A percentile compares a stretch with the other conserved stretches of the same genome.
phyloP scores from a whole-genome alignment of 1,139 yeast genomes.

The Hansenula lynferdii region DNA sequence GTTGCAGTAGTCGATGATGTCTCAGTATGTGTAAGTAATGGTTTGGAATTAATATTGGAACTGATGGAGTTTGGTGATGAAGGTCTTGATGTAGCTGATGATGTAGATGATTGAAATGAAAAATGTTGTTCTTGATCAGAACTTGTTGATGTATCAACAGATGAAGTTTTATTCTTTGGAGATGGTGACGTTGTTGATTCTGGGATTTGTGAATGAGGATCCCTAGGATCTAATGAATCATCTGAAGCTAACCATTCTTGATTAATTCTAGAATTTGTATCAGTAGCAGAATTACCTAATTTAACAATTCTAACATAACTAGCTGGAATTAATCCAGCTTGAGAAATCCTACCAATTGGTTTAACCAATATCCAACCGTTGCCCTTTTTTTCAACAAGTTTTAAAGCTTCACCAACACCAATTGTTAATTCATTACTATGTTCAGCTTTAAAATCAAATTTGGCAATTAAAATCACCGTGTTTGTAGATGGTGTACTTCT shows the following conservation, averaged over 20 bases:
- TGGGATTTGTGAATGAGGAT: background rate
- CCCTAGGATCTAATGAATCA: no score
- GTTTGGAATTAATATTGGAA: no score
- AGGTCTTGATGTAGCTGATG: background rate
- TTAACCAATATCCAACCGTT: slow-evolving; percentile 61
- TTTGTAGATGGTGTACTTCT: slow-evolving; percentile 4
- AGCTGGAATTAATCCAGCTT: slow-evolving; percentile 58
- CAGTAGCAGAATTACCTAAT: slow-evolving; percentile 30
- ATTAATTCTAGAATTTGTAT: background rate
- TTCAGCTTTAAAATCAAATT: slow-evolving; percentile 49
- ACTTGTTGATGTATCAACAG: slow-evolving; percentile 6
- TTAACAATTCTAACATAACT: slow-evolving; percentile 48
- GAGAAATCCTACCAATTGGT: slow-evolving; percentile 52
- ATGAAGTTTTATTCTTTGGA: slow-evolving; percentile 3
- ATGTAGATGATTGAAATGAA: slow-evolving; percentile 7
- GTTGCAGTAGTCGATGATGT: no score
- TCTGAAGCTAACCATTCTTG: slow-evolving; percentile 1
- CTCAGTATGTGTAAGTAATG: no score
- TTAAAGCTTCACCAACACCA: slow-evolving; percentile 50
- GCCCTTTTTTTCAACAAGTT: slow-evolving; percentile 52
- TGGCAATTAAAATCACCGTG: slow-evolving; percentile 24
- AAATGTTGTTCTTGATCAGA: slow-evolving; percentile 7
- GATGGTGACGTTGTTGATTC: background rate
- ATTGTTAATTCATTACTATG: slow-evolving; percentile 50
- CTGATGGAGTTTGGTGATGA: background rate